These are phyloP conservation scores for Boletus sp. DNA, from an alignment of 768 basidiomycete species.

Conservation along the genomic window DNA sequence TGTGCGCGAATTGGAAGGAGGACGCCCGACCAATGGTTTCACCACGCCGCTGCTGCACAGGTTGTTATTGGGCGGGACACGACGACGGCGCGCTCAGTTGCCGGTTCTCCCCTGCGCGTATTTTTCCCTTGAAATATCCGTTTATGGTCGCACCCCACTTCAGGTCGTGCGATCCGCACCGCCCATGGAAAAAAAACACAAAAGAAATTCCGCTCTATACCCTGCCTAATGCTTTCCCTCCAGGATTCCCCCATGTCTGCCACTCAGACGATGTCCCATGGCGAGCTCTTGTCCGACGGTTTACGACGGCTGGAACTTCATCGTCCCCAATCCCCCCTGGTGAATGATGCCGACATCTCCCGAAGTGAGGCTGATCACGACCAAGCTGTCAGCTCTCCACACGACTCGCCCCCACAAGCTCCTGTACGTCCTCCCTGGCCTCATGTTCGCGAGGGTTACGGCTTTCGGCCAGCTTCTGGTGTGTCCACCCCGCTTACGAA, in stretches of 20 bases:
- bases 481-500: slow-evolving; percentile 55
- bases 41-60: slow-evolving; percentile 15
- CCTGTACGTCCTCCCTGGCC: slow-evolving; percentile 27
- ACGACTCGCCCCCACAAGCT: slow-evolving; percentile 15
- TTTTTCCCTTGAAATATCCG: slow-evolving; percentile 25
- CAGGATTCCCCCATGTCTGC: neutral
- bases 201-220: neutral
- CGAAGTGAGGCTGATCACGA: slow-evolving; percentile 3
- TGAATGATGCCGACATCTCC: slow-evolving; percentile 9
- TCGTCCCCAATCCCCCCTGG: slow-evolving; percentile 4
- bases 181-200: neutral
- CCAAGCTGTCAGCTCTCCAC: neutral
- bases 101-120: neutral
- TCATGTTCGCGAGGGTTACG: slow-evolving; percentile 71
- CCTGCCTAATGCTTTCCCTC: neutral
- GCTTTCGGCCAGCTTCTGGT: slow-evolving; percentile 73
- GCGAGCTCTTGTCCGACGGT: slow-evolving; percentile 43
- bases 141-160: slow-evolving; percentile 10
- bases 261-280: slow-evolving; percentile 32
- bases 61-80: slow-evolving; percentile 2
- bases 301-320: slow-evolving; percentile 47
- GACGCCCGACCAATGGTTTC: neutral
- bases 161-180: neutral
- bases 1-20: slow-evolving; percentile 17
- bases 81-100: slow-evolving; percentile 2